Percentiles rank a stretch among this genome's conserved stretches.
These are phyloP conservation scores for Penicillium mononematosum DNA, from an alignment of 495 filamentous ascomycete genomes.

Conservation along the genomic window DNA sequence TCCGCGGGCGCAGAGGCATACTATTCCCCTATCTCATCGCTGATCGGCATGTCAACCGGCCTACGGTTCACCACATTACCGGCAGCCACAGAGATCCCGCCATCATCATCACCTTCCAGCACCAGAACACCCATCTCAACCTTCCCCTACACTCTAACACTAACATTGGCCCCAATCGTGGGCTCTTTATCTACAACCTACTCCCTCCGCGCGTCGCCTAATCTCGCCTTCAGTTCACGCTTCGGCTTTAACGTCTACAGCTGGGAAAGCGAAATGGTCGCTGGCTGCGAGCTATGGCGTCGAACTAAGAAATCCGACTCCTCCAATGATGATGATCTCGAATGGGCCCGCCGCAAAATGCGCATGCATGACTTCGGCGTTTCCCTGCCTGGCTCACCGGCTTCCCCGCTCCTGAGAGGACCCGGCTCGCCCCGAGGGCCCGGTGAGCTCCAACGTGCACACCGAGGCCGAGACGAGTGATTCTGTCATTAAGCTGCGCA, in stretches of 20 bases:
- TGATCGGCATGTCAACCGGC: conserved; percentile 78
- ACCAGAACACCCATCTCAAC: conserved; percentile 40
- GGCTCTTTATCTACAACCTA: conserved; percentile 88
- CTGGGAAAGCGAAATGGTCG: conserved; percentile 89
- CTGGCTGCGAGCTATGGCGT: conserved; percentile 89
- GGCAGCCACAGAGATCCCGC: conserved; percentile 61
- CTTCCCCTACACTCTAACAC: conserved; percentile 87
- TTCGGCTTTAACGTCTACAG: conserved; percentile 98
- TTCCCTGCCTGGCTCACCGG: conserved; percentile 22
- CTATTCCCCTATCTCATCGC: conserved; percentile 88
- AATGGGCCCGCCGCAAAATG: conserved; percentile 48
- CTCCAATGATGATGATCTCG: conserved; percentile 38
- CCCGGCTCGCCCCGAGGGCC: conserved; percentile 26
- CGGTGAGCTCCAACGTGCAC: conserved; percentile 15
- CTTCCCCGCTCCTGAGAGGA: conserved; percentile 24
- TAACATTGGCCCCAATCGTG: conserved; percentile 89
- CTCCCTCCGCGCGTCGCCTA: conserved; percentile 76
- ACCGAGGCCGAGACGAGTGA: conserved; percentile 62
- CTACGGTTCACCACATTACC: conserved; percentile 88
- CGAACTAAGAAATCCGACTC: conserved; percentile 43
- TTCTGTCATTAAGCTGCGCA: conserved; percentile 84
- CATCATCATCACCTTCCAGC: conserved; percentile 24
- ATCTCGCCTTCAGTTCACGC: conserved; percentile 79
- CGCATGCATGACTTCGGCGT: conserved; percentile 32
- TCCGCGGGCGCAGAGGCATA: conserved; percentile 91